These are phyloP conservation scores for Vitis rotundifolia DNA, from an alignment of 164 flowering plant genomes.

Conservation along the genomic window DNA sequence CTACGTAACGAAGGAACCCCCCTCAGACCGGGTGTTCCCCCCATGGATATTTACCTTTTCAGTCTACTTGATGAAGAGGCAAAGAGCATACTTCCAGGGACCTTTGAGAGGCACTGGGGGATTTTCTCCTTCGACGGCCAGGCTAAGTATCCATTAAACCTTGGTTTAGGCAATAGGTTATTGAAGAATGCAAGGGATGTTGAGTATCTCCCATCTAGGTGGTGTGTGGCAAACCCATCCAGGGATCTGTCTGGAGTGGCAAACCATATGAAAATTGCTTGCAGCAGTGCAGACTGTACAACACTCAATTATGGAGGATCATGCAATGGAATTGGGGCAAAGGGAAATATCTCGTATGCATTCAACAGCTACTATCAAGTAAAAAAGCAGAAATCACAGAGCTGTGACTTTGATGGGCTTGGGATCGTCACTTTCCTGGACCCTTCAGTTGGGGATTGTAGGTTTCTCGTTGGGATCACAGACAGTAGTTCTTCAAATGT, in stretches of 20 bases:
- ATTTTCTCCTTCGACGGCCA: slow-evolving; percentile 92
- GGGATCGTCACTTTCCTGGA: slow-evolving; percentile 84
- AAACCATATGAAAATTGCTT: slow-evolving; percentile 74
- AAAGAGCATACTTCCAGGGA: slow-evolving; percentile 77
- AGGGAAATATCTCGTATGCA: slow-evolving; percentile 88
- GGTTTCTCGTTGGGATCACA: slow-evolving; percentile 79
- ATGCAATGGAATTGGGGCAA: slow-evolving; percentile 76
- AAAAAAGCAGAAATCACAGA: slow-evolving; percentile 63
- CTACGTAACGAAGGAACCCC: slow-evolving; percentile 82
- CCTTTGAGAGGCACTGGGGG: slow-evolving; percentile 97
- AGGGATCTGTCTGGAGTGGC: slow-evolving; percentile 57
- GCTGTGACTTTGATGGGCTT: slow-evolving; percentile 89
- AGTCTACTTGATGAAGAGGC: slow-evolving; percentile 85
- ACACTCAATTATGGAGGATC: slow-evolving; percentile 85
- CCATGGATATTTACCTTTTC: slow-evolving; percentile 82
- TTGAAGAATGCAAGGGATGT: slow-evolving; percentile 76
- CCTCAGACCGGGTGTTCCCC: slow-evolving; percentile 73
- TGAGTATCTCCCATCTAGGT: slow-evolving; percentile 78
- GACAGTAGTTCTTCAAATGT: slow-evolving; percentile 27
- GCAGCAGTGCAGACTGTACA: slow-evolving; percentile 84
- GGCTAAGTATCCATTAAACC: slow-evolving; percentile 73
- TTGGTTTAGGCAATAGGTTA: slow-evolving; percentile 60
- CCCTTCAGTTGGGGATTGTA: slow-evolving; percentile 85
- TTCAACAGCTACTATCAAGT: slow-evolving; percentile 92
- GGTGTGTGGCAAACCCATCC: slow-evolving; percentile 86